Conservation (phyloP, 2,329 filamentous ascomycete genomes). For the Purpureocillium takamizusanense region DNA sequence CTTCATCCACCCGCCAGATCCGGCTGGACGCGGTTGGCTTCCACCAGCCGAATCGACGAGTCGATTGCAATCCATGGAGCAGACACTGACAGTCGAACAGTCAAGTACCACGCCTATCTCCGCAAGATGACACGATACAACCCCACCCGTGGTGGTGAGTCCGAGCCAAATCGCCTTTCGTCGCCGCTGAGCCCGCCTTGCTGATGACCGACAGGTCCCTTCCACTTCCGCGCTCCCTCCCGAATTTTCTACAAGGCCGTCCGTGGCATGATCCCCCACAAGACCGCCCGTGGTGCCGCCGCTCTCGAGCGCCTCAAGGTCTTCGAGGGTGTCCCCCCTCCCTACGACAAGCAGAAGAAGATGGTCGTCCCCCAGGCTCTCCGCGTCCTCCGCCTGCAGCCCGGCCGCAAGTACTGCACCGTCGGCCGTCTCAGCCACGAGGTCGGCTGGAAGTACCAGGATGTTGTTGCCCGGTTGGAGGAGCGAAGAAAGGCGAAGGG, state of each 20-base stretch:
- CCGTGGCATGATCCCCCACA: slow-evolving; percentile 99
- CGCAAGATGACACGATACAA: slow-evolving; percentile 99
- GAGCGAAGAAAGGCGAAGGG: slow-evolving; percentile 99
- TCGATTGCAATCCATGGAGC: slow-evolving; percentile 2
- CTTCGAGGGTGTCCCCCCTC: slow-evolving; percentile 97
- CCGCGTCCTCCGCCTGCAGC: slow-evolving; percentile 92
- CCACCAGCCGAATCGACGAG: not conserved
- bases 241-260: slow-evolving; percentile 99
- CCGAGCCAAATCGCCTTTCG: slow-evolving; percentile 5
- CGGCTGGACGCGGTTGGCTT: not conserved
- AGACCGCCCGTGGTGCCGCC: slow-evolving; percentile 94
- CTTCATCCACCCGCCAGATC: slow-evolving; percentile 5
- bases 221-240: slow-evolving; percentile 99
- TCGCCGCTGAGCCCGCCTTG: slow-evolving; percentile 20
- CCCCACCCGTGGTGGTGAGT: slow-evolving; percentile 92
- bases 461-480: slow-evolving; percentile 95
- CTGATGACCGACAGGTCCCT: slow-evolving; percentile 60
- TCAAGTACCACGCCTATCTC: slow-evolving; percentile 99
- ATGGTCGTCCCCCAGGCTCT: slow-evolving; percentile 98
- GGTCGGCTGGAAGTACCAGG: slow-evolving; percentile 99
- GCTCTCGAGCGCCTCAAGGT: slow-evolving; percentile 98
- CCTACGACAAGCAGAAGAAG: slow-evolving; percentile 99
- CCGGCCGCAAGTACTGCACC: slow-evolving; percentile 99
- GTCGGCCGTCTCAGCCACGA: slow-evolving; percentile 96
- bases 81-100: slow-evolving; percentile 52